phyloP scores from a whole-genome alignment of 139 green algal species.

The Trebouxia sp. region DNA sequence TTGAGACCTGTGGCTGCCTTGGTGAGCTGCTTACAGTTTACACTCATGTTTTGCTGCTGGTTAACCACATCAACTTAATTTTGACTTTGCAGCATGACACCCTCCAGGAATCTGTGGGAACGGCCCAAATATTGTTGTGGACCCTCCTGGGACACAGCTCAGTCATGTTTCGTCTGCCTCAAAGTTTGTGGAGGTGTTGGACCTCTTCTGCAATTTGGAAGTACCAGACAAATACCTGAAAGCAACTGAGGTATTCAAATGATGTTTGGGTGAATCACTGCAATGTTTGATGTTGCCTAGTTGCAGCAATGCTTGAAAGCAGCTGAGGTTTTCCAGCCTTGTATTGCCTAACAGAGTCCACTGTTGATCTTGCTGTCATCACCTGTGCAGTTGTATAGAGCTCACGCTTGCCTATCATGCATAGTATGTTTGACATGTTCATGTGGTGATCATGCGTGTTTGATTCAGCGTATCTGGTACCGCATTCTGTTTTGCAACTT shows the following conservation, averaged over 20 bases:
- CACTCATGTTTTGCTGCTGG: neutral
- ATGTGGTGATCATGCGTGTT: too few species aligned
- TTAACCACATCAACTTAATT: too few species aligned
- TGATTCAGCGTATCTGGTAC: neutral
- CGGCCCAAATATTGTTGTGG: constrained; percentile 66
- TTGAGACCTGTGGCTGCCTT: constrained; percentile 45
- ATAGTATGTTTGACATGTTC: too few species aligned
- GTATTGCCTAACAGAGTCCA: too few species aligned
- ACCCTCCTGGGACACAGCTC: constrained; percentile 36
- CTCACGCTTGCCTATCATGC: too few species aligned
- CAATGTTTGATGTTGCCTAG: neutral
- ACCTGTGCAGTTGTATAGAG: too few species aligned
- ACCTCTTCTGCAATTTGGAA: constrained; percentile 7
- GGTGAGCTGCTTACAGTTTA: constrained; percentile 5
- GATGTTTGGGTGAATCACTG: neutral
- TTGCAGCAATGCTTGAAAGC: neutral
- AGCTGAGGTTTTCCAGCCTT: too few species aligned
- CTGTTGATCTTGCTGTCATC: neutral
- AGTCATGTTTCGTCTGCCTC: neutral
- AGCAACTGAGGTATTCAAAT: constrained; percentile 24
- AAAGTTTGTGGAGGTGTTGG: constrained; percentile 8
- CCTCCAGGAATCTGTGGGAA: constrained; percentile 44
- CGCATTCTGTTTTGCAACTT: neutral
- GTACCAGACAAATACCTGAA: neutral
- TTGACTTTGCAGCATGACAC: constrained; percentile 20